Evolutionary conservation across 306 rosid species (phyloP).

Genomic region (Macrotyloma uniflorum): DNA sequence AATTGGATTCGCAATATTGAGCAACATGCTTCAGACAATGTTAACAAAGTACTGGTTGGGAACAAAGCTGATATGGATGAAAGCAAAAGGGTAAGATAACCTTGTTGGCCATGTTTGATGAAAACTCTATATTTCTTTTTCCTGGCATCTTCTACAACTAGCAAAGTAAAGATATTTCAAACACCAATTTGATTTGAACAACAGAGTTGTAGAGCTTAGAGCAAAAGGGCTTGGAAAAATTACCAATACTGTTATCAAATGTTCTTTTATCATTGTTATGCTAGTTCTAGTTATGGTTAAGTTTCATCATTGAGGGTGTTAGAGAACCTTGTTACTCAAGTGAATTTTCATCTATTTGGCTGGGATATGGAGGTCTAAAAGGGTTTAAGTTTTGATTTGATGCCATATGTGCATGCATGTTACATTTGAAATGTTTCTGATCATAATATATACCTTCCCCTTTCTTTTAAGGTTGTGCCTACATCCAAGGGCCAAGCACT

Average conservation of each 20-base stretch:
- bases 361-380: no score
- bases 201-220: constrained; percentile 26
- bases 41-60: constrained; percentile 90
- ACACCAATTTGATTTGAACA: constrained; percentile 22
- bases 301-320: constrained; percentile 22
- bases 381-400: constrained; percentile 19
- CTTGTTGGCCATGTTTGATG: constrained; percentile 27
- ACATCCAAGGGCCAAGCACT: constrained; percentile 94
- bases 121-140: neutral
- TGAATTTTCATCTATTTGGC: neutral
- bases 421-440: constrained; percentile 23
- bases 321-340: neutral
- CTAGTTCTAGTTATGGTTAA: constrained; percentile 19
- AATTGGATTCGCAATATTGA: constrained; percentile 99
- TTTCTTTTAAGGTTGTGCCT: constrained; percentile 76
- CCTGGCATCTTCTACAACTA: neutral
- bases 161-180: constrained; percentile 9
- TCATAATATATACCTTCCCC: neutral
- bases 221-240: neutral
- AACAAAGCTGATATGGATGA: constrained; percentile 99
- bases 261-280: constrained; percentile 8
- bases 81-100: constrained; percentile 81
- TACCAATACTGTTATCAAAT: neutral
- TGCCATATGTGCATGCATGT: neutral
- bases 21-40: constrained; percentile 97